Conservation (phyloP, 306 rosid genomes). For the Gillenia trifoliata region DNA sequence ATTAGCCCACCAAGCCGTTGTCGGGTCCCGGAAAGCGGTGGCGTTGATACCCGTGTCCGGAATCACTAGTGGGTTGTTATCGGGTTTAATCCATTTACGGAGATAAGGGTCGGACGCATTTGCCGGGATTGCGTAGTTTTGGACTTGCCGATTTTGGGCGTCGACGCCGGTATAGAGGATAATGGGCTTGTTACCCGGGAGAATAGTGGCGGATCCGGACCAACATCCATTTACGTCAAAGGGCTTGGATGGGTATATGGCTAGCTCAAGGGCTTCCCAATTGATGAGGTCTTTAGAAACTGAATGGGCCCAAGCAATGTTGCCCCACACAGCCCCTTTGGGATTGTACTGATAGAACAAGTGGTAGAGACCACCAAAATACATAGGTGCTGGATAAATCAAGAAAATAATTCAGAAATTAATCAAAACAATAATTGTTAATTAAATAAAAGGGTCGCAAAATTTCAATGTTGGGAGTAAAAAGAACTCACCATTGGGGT, state of each 20-base stretch:
- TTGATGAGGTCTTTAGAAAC: slow-evolving; percentile 65
- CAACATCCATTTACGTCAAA: slow-evolving; percentile 78
- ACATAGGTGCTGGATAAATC: slow-evolving; percentile 62
- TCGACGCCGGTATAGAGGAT: slow-evolving; percentile 72
- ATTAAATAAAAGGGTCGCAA: not conserved
- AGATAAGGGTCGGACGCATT: slow-evolving; percentile 61
- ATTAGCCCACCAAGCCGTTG: slow-evolving; percentile 57
- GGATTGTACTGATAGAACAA: slow-evolving; percentile 86
- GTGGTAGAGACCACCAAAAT: slow-evolving; percentile 67
- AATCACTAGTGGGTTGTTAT: slow-evolving; percentile 48
- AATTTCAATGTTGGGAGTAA: not conserved
- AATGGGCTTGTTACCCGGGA: slow-evolving; percentile 61
- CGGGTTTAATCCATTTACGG: slow-evolving; percentile 57
- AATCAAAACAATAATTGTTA: not conserved
- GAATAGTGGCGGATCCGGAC: slow-evolving; percentile 81
- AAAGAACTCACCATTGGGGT: slow-evolving; percentile 69
- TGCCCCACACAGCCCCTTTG: slow-evolving; percentile 87
- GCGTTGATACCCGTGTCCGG: slow-evolving; percentile 27
- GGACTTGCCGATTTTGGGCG: slow-evolving; percentile 42
- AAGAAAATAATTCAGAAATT: not conserved
- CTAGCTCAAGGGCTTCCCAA: slow-evolving; percentile 60
- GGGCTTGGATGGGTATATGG: slow-evolving; percentile 60
- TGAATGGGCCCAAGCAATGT: slow-evolving; percentile 94
- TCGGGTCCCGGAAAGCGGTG: slow-evolving; percentile 68
- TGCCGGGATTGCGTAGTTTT: slow-evolving; percentile 58